Conservation (phyloP, 441 rosid species). For the Hura crepitans region DNA sequence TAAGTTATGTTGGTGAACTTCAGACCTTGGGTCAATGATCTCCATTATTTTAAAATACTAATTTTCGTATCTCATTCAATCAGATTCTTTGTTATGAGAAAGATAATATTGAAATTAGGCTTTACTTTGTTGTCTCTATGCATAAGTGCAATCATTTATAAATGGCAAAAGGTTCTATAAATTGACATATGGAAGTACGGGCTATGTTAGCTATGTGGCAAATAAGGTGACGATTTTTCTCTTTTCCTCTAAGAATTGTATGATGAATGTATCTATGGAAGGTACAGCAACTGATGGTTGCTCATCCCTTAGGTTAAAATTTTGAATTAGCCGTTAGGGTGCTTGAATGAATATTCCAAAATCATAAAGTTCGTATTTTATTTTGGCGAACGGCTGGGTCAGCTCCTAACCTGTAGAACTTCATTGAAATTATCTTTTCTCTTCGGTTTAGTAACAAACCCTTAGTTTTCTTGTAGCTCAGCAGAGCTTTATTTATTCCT, state of each 20-base stretch:
- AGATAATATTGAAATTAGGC: background rate
- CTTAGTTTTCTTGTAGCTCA: background rate
- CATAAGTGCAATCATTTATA: background rate
- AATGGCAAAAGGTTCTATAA: conserved; percentile 1
- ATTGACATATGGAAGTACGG: background rate
- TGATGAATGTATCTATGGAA: background rate
- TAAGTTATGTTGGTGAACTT: conserved; percentile 34
- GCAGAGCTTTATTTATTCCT: background rate
- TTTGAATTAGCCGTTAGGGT: background rate
- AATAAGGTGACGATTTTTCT: background rate
- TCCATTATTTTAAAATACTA: background rate
- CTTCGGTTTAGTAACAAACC: too few species aligned
- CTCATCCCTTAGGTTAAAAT: background rate
- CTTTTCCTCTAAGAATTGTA: background rate
- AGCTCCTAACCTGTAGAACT: background rate
- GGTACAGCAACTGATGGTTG: background rate
- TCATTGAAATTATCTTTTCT: background rate
- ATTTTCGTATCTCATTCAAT: background rate
- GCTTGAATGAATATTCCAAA: background rate
- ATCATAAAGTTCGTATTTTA: background rate
- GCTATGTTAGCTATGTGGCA: background rate
- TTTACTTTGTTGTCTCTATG: background rate
- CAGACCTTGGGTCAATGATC: conserved; percentile 4
- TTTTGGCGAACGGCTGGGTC: background rate
- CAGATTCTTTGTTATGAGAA: background rate